Evolutionary conservation across 768 basidiomycete genomes (phyloP), one percentile per base, ranked within the genome.

Genomic region (Pleurotus salmoneostramineus): DNA sequence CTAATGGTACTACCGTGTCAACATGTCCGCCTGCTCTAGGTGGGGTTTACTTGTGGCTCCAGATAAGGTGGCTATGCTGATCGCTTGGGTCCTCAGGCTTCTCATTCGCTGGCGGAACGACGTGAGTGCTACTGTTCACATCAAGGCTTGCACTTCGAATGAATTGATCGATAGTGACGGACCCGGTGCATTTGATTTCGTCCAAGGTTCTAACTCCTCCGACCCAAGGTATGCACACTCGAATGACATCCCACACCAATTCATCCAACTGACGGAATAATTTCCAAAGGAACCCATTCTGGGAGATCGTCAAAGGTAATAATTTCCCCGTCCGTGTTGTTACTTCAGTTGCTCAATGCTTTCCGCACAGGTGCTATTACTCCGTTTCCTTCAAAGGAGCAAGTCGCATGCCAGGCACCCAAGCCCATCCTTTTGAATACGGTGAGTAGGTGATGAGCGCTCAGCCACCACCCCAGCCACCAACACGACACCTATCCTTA

Each of bases 11-110:
- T 2, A 74, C 69, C 4, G 85, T 83, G 34, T 76, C 77, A 31
- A 93, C 91, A 0, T 93, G 90, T 65, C 88, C 89, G n/a, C 76
- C 90, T 60, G 91, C 89, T 48, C 74, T 91, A 70, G 91, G 88
- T 88, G 59, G 58, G 80, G 65, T 31, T 35, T 31, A 31, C 40
- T 56, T 57, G 21, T 61, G 6, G 35, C 0, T 37, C 40, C 6
- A 37, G 45, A 50, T 33, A 42, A 33, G 6, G 2, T 42, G 11
- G 50, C 50, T 40, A 50, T 43, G 45, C 47, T 60, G 57, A 52
- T 56, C 6, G 42, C 45, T 17, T 34, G 14, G 21, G 21, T 27
- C 10, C 44, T 49, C 47, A 90, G 89, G 90, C 8, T 91, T 76
- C 68, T 77, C 82, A 0, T 92, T 92, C 62, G 90, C 89, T 12